Base-by-base conservation (phyloP, 140 eudicot genomes). In the Stevia rebaudiana region DNA sequence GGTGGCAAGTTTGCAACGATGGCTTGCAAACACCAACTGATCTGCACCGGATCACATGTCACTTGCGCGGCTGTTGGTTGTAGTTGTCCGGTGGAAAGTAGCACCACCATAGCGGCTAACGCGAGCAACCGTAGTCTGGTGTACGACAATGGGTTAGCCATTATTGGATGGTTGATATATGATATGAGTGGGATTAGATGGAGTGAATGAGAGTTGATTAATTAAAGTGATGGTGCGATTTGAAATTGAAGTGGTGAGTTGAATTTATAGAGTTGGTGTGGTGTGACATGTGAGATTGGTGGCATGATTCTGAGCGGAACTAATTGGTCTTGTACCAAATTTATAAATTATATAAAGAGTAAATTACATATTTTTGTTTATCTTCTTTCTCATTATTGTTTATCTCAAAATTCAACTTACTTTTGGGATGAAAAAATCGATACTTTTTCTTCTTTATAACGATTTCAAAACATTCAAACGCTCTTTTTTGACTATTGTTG, bases 11-110 rank as follows among this genome's bases (percentile, higher is more conserved):
- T 19, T 25, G 79, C 37, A 3, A 74, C 74, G 18, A 74, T 35
- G 47, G 79, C 48, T 28, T 74, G 79, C 5, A 74, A 37, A 28
- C 79, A 74, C 79, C 79, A 74, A 16, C 79, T 74, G 47, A 74
- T 6, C 36, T 74, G 63, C 63, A 74, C 79, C 2, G 79, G 69
- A 18, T 74, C 37, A 12, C 79, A 74, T 28, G 22, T 25, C n/a
- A 12, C 0, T 47, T 74, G 74, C 1, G 74, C 79, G 47, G 31
- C 40, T 1, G 30, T 39, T 24, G 24, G 22, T 17, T 44, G 67
- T 5, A 73, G 9, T 23, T 55, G 46, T 23, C 56, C 63, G 2
- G 72, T 16, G 1, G 69, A 47, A 17, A 74, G 21, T 24, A 74
- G 61, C 8, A 66, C 6, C 28, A 28, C 40, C 68, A 66, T 36